A percentile compares a stretch with the other conserved stretches of the same genome.
Evolutionary conservation across 495 filamentous ascomycete genomes (phyloP).

Genomic region (Penicillium atrosanguineum): DNA sequence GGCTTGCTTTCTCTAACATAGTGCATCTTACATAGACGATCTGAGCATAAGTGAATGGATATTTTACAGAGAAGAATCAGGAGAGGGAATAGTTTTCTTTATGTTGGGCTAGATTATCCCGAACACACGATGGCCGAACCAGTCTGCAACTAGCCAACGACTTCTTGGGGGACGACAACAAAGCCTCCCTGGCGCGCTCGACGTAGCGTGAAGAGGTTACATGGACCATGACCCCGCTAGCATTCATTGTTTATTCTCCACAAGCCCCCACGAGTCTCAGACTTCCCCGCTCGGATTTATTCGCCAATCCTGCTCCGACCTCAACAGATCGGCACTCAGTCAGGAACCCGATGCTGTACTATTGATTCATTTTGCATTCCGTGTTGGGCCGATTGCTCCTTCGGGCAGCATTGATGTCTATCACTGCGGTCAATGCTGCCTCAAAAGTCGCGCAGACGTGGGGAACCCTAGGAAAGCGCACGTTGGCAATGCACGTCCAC

Average conservation of each 20-base stretch:
- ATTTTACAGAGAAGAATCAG: too few relatives aligned
- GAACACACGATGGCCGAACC: too few relatives aligned
- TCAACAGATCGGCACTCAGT: conserved; percentile 18
- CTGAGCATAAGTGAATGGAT: not conserved
- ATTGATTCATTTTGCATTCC: not conserved
- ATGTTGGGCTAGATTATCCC: too few relatives aligned
- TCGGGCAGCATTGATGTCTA: conserved; percentile 1
- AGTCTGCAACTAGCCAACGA: not conserved
- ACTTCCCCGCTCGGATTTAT: conserved; percentile 5
- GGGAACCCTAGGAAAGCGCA: not conserved
- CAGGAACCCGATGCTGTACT: conserved; percentile 1
- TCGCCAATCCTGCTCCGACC: conserved; percentile 3
- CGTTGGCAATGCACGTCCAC: not conserved
- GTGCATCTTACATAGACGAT: not conserved
- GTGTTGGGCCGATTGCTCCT: not conserved
- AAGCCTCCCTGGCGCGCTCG: not conserved
- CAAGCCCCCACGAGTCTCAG: conserved; percentile 7
- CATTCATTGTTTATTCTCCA: not conserved
- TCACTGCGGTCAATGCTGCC: conserved; percentile 5
- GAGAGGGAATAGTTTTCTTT: too few relatives aligned
- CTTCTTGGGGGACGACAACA: not conserved
- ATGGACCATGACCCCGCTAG: conserved; percentile 8
- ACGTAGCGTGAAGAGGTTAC: conserved; percentile 15
- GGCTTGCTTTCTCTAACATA: not conserved
- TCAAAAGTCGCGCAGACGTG: not conserved